A percentile compares a stretch with the other conserved stretches of the same genome.
These are phyloP conservation scores for Arthrobotrys conoides DNA, from an alignment of 2,329 filamentous ascomycete species.

Conservation along the genomic window DNA sequence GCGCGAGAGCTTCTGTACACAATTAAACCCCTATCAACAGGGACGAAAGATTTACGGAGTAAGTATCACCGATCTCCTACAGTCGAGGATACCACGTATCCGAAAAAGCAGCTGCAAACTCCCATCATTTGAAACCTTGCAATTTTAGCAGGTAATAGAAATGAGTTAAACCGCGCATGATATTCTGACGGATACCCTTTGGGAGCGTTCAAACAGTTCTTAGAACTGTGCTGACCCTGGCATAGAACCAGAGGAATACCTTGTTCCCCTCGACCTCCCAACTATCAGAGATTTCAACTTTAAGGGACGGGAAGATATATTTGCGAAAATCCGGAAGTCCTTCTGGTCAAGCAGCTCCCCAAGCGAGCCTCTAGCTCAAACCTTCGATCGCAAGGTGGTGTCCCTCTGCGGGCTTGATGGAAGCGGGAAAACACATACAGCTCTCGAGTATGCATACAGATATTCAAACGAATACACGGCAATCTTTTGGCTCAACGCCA, in stretches of 20 bases:
- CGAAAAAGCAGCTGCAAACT: no score
- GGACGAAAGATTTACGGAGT: not conserved
- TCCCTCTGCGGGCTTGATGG: constrained; percentile 21
- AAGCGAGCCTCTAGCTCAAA: not conserved
- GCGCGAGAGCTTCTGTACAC: constrained; percentile 25
- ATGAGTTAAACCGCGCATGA: not conserved
- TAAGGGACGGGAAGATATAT: constrained; percentile 4
- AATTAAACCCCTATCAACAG: not conserved
- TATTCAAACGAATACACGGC: constrained; percentile 12
- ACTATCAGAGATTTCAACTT: not conserved
- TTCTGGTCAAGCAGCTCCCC: not conserved
- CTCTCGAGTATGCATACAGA: constrained; percentile 29
- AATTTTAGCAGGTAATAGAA: not conserved
- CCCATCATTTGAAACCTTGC: not conserved
- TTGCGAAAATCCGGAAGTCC: not conserved
- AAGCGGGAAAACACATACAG: constrained; percentile 25
- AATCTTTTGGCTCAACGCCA: constrained; percentile 22
- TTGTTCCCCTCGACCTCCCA: not conserved
- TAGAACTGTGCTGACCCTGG: not conserved
- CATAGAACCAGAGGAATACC: not conserved
- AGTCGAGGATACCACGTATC: no score
- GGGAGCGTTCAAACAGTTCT: not conserved
- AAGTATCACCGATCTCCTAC: not conserved
- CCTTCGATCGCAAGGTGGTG: not conserved
- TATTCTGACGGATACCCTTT: not conserved